phyloP scores from a whole-genome alignment of 202 grass and related monocot species.

The Cymbopogon flexuosus region DNA sequence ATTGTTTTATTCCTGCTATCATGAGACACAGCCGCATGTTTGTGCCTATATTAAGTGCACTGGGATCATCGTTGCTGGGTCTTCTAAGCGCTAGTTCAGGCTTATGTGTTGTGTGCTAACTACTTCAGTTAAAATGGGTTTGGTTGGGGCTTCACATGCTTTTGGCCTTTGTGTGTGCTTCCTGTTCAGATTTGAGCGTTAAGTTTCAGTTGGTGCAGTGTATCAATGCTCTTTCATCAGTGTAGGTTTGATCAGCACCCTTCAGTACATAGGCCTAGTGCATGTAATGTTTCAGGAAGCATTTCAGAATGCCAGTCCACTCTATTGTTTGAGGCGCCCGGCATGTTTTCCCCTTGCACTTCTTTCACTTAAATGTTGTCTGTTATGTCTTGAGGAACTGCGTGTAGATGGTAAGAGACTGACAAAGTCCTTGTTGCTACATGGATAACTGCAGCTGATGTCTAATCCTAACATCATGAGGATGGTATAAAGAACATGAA shows the following conservation, averaged over 20 bases:
- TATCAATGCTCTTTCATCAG: background rate
- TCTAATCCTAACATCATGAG: constrained; percentile 79
- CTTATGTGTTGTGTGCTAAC: background rate
- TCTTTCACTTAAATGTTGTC: background rate
- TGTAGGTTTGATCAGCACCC: too few relatives aligned
- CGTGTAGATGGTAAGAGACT: background rate
- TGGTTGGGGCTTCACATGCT: background rate
- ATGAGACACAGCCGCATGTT: background rate
- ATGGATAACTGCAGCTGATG: constrained; percentile 63
- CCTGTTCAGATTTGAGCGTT: background rate
- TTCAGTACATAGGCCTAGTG: background rate
- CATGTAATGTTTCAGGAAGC: background rate
- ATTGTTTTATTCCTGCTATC: background rate
- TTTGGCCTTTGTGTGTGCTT: background rate
- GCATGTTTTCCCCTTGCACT: background rate
- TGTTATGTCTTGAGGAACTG: background rate
- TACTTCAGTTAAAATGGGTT: background rate
- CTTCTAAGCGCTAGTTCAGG: background rate
- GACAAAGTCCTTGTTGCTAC: constrained; percentile 18
- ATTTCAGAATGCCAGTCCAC: background rate
- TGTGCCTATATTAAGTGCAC: constrained; percentile 13
- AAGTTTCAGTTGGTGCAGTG: background rate
- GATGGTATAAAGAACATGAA: constrained; percentile 88
- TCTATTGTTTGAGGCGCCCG: background rate
- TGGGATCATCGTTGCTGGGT: background rate